Evolutionary conservation across 192 early-diverging fungal genomes (phyloP), one percentile per base, ranked within the genome.

Genomic region (Umbelopsis vinacea): DNA sequence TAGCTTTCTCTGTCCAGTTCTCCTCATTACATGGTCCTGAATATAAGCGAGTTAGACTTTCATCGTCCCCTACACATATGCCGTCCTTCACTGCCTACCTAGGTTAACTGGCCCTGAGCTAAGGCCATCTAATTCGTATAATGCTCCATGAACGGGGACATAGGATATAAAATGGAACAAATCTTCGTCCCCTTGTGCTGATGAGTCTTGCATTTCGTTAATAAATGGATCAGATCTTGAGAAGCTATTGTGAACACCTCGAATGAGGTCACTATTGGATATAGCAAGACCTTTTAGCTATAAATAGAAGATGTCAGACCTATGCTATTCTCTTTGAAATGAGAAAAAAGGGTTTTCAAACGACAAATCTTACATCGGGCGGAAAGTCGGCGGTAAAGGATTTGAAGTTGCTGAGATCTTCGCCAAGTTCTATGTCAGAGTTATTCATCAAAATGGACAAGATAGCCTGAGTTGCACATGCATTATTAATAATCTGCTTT

Each of bases 391-490:
- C 78, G 3, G 92, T 90, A 71, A 93, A 93, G 22, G 87, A 79
- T 50, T 89, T 89, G 57, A 94, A 93, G 46, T 90, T 85, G 3
- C 22, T 68, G 46, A 95, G 76, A 21, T 88, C 88, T 37, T 85
- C 82, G 14, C 92, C 92, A 50, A 95, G 79, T n/a, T 94, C 89
- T 24, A 95, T 80, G 26, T 81, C 79, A 46, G 82, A 79, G 21
- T 81, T 77, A 74, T 95, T 93, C 23, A 95, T 73, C 55, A 95
- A 73, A 33, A 95, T 85, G 2, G 90, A 89, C 17, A 95, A 74
- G 68, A 95, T 94, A 5, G 93, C 93, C 72, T 95, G 93, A 1
- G 93, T 95, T 35, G 93, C 93, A 66, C 93, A 95, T 0, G 93
- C 93, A 81, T 95, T 95, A 22, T 89, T 84, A 53, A 94, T 92